Percentiles rank a stretch among this genome's conserved stretches.
Conservation (phyloP, 2,329 filamentous ascomycete species). For the Cryphonectria naterciae region DNA sequence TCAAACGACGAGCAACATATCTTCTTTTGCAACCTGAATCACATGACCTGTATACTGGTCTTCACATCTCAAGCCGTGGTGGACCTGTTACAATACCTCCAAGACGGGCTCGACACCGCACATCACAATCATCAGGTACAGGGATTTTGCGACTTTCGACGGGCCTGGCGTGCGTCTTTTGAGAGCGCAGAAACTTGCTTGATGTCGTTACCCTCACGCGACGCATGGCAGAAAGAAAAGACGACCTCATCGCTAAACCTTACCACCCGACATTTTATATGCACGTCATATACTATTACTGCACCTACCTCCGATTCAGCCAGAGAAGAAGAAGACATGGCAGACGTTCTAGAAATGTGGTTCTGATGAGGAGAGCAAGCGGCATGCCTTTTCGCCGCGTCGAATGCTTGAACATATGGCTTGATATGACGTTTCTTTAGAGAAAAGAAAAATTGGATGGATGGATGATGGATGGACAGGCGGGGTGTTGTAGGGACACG, state of each 20-base stretch:
- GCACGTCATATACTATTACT: background rate
- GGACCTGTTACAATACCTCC: background rate
- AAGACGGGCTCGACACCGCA: background rate
- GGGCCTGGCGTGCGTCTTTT: background rate
- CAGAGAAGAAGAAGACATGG: background rate
- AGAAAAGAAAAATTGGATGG: background rate
- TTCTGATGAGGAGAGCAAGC: background rate
- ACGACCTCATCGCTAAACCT: background rate
- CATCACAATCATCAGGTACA: background rate
- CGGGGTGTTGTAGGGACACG: background rate
- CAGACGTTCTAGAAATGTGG: background rate
- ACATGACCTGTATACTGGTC: background rate
- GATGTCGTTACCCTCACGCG: background rate
- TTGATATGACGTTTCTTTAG: background rate
- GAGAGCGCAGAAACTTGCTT: background rate
- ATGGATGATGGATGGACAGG: background rate
- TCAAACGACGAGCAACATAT: background rate
- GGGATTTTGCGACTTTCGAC: background rate
- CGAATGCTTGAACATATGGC: background rate
- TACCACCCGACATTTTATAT: background rate
- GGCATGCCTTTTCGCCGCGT: background rate
- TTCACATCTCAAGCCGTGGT: background rate
- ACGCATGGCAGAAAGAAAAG: background rate
- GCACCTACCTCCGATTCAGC: background rate
- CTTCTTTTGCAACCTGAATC: background rate